Percentiles rank a stretch among this genome's conserved stretches.
These are phyloP conservation scores for Xylariaceae sp. DNA, from an alignment of 2,329 filamentous ascomycete species.

Conservation along the genomic window DNA sequence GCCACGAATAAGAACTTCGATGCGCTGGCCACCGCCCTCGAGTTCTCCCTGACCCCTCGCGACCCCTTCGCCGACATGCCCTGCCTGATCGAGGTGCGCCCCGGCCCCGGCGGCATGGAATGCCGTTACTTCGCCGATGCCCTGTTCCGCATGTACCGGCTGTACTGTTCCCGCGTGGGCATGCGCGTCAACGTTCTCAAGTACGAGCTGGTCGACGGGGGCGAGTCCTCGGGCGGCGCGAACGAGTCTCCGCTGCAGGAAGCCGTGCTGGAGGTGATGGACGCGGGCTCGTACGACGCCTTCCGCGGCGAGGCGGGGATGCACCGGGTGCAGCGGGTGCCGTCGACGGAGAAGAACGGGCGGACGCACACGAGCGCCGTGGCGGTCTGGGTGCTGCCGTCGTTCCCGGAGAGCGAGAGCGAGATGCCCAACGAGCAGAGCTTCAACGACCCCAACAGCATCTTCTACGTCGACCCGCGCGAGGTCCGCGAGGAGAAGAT, in stretches of 20 bases:
- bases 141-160: conserved; percentile 86
- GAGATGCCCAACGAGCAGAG: conserved; percentile 57
- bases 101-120: conserved; percentile 89
- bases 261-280: conserved; percentile 82
- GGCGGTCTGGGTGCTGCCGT: conserved; percentile 88
- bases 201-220: conserved; percentile 73
- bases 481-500: conserved; percentile 88
- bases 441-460: conserved; percentile 81
- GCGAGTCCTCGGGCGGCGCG: conserved; percentile 53
- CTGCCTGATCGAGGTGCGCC: conserved; percentile 88
- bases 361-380: conserved; percentile 93
- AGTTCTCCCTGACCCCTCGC: conserved; percentile 77
- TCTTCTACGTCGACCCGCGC: conserved; percentile 84
- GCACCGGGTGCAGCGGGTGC: conserved; percentile 91
- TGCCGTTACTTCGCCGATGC: conserved; percentile 88
- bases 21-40: conserved; percentile 67
- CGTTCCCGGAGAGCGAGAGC: conserved; percentile 63
- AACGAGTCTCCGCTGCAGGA: conserved; percentile 76
- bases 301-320: conserved; percentile 91
- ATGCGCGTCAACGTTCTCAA: conserved; percentile 73
- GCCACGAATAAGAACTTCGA: conserved; percentile 65
- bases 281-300: conserved; percentile 75
- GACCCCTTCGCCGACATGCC: conserved; percentile 90
- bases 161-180: conserved; percentile 71
- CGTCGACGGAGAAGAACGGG: conserved; percentile 86